These are phyloP conservation scores for Aspergillus bombycis DNA, from an alignment of 2,329 filamentous ascomycete species.

Conservation along the genomic window DNA sequence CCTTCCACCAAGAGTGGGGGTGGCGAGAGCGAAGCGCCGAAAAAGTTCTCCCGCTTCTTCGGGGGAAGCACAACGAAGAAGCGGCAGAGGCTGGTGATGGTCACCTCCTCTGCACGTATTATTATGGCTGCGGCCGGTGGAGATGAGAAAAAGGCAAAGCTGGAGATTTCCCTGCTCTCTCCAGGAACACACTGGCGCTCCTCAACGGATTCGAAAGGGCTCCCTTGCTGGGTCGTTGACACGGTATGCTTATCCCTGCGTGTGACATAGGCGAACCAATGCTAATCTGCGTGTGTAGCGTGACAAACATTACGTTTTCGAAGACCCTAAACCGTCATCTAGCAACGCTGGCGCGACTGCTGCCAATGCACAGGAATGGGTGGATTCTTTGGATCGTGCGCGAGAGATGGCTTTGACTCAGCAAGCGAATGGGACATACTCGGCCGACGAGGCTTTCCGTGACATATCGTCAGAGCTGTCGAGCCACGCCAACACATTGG, in stretches of 20 bases:
- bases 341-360: slow-evolving; percentile 66
- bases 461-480: slow-evolving; percentile 73
- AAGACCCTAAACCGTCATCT: slow-evolving; percentile 78
- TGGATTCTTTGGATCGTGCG: slow-evolving; percentile 83
- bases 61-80: slow-evolving; percentile 90
- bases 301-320: slow-evolving; percentile 89
- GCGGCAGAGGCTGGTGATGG: slow-evolving; percentile 87
- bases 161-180: slow-evolving; percentile 81
- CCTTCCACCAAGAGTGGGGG: slow-evolving; percentile 69
- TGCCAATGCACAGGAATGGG: slow-evolving; percentile 83
- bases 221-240: slow-evolving; percentile 87
- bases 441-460: slow-evolving; percentile 66
- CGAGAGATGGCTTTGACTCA: slow-evolving; percentile 81
- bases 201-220: slow-evolving; percentile 82
- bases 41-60: slow-evolving; percentile 93
- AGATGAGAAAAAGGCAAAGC: slow-evolving; percentile 93
- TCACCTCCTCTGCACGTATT: slow-evolving; percentile 88
- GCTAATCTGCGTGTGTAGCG: slow-evolving; percentile 58
- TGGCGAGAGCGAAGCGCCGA: slow-evolving; percentile 68
- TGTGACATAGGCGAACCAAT: slow-evolving; percentile 20
- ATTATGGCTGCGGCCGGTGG: slow-evolving; percentile 89
- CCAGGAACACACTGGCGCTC: slow-evolving; percentile 77
- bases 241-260: slow-evolving; percentile 67
- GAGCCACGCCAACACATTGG: slow-evolving; percentile 58
- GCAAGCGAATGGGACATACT: slow-evolving; percentile 67